These are phyloP conservation scores for Suhomyces kilbournensis DNA, from an alignment of 805 yeast species.

Conservation along the genomic window DNA sequence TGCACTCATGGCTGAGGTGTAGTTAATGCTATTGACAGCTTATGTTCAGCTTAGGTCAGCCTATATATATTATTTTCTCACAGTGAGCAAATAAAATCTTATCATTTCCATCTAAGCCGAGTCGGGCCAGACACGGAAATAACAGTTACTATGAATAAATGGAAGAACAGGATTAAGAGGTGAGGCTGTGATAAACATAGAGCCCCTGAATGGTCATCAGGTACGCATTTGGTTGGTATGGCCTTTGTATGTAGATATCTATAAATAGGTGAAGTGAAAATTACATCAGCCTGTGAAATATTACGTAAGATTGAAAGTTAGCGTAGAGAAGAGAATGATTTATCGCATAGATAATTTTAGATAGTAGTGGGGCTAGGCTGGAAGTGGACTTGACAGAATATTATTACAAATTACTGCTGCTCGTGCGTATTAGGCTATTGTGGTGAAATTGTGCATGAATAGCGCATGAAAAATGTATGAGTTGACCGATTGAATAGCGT, in stretches of 20 bases:
- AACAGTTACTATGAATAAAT: neutral
- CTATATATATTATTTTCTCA: neutral
- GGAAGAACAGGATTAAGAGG: neutral
- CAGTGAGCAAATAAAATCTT: neutral
- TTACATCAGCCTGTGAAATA: neutral
- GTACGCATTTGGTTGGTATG: neutral
- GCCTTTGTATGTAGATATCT: neutral
- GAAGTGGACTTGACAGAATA: neutral
- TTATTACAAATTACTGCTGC: neutral
- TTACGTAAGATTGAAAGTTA: too few species aligned
- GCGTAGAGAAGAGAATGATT: neutral
- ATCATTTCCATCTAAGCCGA: conserved; percentile 6
- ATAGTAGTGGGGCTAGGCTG: neutral
- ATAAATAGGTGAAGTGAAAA: neutral
- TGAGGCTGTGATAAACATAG: neutral
- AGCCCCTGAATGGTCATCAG: neutral
- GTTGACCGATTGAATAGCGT: neutral
- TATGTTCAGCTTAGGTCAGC: neutral
- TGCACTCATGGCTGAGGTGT: neutral
- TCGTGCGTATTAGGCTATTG: neutral
- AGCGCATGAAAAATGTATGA: neutral
- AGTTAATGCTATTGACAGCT: neutral
- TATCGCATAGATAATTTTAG: neutral
- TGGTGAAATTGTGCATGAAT: neutral
- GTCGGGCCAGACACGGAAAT: neutral